A percentile compares a stretch with the other conserved stretches of the same genome.
Evolutionary conservation across 306 rosid species (phyloP).

Genomic region (Prunus dulcis): DNA sequence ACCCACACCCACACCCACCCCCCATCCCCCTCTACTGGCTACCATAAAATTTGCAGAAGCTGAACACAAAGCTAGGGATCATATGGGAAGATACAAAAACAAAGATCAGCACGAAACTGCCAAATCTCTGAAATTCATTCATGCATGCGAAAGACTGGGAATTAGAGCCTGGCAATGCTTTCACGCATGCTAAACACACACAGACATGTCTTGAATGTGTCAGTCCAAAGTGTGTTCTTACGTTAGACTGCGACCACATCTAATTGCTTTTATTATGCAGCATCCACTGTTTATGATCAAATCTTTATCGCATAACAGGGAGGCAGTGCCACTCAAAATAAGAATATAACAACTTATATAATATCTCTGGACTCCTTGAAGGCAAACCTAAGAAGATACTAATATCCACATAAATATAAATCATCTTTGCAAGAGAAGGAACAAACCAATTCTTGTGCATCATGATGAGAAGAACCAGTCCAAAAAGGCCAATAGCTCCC

Average conservation of each 20-base stretch:
- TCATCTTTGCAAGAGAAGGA: conserved; percentile 24
- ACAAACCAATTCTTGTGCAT: conserved; percentile 67
- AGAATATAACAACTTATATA: not conserved
- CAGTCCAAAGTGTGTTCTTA: not conserved
- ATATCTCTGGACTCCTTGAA: not conserved
- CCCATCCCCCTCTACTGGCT: too few species aligned
- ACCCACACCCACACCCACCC: too few species aligned
- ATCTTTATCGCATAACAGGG: not conserved
- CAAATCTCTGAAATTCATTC: not conserved
- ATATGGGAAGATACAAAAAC: not conserved
- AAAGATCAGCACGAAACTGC: not conserved
- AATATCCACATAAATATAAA: conserved; percentile 14
- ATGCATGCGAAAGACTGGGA: not conserved
- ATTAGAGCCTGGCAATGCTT: not conserved
- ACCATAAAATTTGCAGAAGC: not conserved
- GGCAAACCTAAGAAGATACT: conserved; percentile 17
- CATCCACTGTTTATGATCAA: not conserved
- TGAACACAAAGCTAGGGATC: not conserved
- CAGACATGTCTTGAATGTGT: not conserved
- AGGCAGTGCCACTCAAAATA: not conserved
- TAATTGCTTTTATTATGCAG: not conserved
- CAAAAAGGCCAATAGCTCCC: conserved; percentile 73
- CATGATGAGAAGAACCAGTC: conserved; percentile 67
- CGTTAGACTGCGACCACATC: not conserved
- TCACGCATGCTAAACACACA: not conserved